A percentile compares a stretch with the other conserved stretches of the same genome.
These are phyloP conservation scores for Fusarium zealandicum DNA, from an alignment of 2,329 filamentous ascomycete species.

Conservation along the genomic window DNA sequence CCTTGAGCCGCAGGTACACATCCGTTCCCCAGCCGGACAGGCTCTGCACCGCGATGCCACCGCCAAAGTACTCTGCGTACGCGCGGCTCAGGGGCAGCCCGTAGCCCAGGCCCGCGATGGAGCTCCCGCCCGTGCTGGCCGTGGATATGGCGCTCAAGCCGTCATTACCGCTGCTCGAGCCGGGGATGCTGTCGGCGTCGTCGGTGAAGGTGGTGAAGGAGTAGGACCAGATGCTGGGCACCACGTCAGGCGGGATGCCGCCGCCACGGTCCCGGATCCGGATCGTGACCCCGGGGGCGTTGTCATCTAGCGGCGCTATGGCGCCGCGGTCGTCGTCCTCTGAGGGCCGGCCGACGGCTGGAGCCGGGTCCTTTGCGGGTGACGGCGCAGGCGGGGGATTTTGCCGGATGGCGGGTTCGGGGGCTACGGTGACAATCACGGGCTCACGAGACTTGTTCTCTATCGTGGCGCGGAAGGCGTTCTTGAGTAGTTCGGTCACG, in stretches of 20 bases:
- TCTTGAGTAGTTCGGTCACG: constrained; percentile 94
- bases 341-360: constrained; percentile 6
- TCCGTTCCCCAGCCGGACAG: constrained; percentile 89
- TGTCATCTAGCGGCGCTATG: constrained; percentile 66
- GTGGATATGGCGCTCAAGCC: constrained; percentile 79
- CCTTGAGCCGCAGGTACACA: constrained; percentile 71
- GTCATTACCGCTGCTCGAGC: constrained; percentile 50
- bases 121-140: constrained; percentile 75
- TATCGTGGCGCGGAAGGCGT: constrained; percentile 91
- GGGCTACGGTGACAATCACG: constrained; percentile 91
- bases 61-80: constrained; percentile 98
- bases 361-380: constrained; percentile 32
- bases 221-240: constrained; percentile 94
- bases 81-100: constrained; percentile 88
- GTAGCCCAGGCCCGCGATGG: constrained; percentile 92
- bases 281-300: constrained; percentile 87
- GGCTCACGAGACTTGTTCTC: constrained; percentile 84
- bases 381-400: constrained; percentile 31
- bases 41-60: constrained; percentile 93
- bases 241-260: constrained; percentile 83
- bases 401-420: constrained; percentile 57
- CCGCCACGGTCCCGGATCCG: constrained; percentile 95
- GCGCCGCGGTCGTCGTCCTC: constrained; percentile 48
- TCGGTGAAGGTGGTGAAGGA: constrained; percentile 94
- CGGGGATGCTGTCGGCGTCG: constrained; percentile 52